Percentiles rank a stretch among this genome's conserved stretches.
These are phyloP conservation scores for Eutrema heterophyllum DNA, from an alignment of 345 rosid species.

Conservation along the genomic window DNA sequence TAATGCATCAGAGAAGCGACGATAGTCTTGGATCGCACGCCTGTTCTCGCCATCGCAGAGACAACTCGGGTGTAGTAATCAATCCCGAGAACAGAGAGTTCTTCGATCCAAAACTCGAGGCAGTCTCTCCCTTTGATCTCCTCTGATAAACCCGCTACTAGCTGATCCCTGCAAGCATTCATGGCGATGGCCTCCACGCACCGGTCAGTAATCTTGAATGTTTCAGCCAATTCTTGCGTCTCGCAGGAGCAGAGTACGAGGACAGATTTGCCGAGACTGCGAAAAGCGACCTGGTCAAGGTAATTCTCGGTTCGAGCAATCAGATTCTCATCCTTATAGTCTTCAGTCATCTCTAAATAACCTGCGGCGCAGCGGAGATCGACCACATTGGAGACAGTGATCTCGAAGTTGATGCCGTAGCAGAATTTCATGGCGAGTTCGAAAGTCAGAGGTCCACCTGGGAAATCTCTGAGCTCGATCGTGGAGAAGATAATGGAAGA, in stretches of 20 bases:
- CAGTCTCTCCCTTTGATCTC: constrained; percentile 51
- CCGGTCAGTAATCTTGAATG: constrained; percentile 43
- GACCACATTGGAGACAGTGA: constrained; percentile 60
- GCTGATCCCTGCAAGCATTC: constrained; percentile 73
- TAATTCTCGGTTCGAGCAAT: constrained; percentile 54
- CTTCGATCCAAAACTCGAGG: constrained; percentile 79
- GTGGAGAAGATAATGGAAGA: constrained; percentile 26
- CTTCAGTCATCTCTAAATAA: constrained; percentile 86
- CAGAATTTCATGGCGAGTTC: constrained; percentile 91
- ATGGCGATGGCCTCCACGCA: constrained; percentile 73
- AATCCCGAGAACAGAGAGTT: constrained; percentile 55
- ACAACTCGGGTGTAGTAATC: constrained; percentile 56
- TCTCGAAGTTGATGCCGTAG: constrained; percentile 87
- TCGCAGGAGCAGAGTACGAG: constrained; percentile 62
- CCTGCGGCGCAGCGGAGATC: constrained; percentile 65
- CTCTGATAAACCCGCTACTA: constrained; percentile 52
- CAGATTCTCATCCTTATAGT: constrained; percentile 64
- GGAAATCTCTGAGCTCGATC: constrained; percentile 57
- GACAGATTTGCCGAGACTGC: constrained; percentile 57
- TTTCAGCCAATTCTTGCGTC: constrained; percentile 43
- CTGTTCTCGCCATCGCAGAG: constrained; percentile 51
- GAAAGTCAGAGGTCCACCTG: constrained; percentile 69
- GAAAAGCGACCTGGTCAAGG: constrained; percentile 50
- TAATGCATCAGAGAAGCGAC: constrained; percentile 69
- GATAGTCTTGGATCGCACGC: constrained; percentile 55